These are phyloP conservation scores for Pseudonectria buxi DNA, from an alignment of 2,329 filamentous ascomycete species.

Conservation along the genomic window DNA sequence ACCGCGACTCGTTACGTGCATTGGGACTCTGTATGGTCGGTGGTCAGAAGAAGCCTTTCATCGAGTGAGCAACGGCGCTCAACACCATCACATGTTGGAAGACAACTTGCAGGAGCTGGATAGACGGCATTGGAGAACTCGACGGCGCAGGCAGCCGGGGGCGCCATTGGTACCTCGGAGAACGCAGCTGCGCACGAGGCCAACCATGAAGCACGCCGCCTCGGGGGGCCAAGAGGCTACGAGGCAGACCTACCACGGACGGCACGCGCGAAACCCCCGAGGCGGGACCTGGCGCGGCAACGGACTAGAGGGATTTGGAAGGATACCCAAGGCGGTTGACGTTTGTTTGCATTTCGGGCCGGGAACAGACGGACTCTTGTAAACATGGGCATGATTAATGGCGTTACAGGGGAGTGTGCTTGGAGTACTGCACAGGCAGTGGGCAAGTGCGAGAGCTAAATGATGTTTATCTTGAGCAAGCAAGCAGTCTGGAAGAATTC, in stretches of 20 bases:
- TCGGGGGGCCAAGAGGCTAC: too few species aligned
- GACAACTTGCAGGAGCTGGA: constrained; percentile 6
- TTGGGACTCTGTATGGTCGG: constrained; percentile 57
- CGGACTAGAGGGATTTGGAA: constrained; percentile 8
- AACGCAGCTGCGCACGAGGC: too few species aligned
- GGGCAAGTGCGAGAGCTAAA: constrained; percentile 18
- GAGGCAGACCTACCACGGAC: neutral
- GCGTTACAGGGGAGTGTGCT: constrained; percentile 16
- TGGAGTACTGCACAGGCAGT: constrained; percentile 20
- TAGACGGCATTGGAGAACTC: constrained; percentile 1
- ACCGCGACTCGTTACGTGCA: constrained; percentile 58
- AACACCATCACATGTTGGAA: constrained; percentile 8
- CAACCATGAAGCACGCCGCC: too few species aligned
- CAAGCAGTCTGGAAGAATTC: too few species aligned
- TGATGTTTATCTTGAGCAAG: neutral
- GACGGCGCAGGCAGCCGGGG: too few species aligned
- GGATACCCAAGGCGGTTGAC: constrained; percentile 18
- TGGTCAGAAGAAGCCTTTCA: constrained; percentile 58
- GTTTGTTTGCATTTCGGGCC: constrained; percentile 16
- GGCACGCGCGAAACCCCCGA: constrained; percentile 1
- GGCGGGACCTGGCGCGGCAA: constrained; percentile 2
- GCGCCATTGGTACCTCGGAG: too few species aligned
- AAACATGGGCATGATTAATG: constrained; percentile 17
- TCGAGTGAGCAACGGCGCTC: constrained; percentile 40
- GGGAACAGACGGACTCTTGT: constrained; percentile 3